Base-by-base conservation (phyloP, 2,329 filamentous ascomycete species). In the Xylaria sp. region DNA sequence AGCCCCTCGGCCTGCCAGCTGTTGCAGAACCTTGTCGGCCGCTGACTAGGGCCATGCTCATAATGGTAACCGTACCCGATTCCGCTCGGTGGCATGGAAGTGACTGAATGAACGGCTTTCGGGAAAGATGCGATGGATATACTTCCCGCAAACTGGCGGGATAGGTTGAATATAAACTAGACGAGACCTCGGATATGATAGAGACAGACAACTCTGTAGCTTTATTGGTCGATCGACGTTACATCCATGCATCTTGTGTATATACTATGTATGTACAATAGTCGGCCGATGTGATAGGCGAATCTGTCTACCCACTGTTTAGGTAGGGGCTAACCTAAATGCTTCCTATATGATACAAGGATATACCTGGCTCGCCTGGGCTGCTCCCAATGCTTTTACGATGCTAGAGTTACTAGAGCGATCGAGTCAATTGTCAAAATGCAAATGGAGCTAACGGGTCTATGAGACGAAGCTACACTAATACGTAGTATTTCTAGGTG, bases 21-120 rank as follows among this genome's bases (percentile, higher is more conserved):
- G 20, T 25, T 32, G 56, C 20, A 56, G 32, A 48, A 41, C 56
- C 57, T 55, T 60, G 60, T 39, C 39, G 23, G 55, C 23, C 30
- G 34, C 55, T 18, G 28, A 53, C 41, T 43, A 45, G 25, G 20
- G 0, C n/a, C 32, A 48, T 56, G 30, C 55, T 28, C 9, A 53
- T n/a, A 56, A 60, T 36, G 20, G 8, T 32, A 5, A 20, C 36
- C n/a, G 30, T 45, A 57, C 32, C 23, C 3, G n/a, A n/a, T 56
- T 56, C 10, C 10, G 13, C 28, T 45, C 18, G 7, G n/a, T 10
- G 32, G 25, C 12, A n/a, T 20, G 15, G 23, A 32, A 48, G 32
- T 18, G 15, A 39, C 9, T n/a, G 28, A 59, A n/a, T 45, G 45
- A 52, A 43, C 41, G n/a, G 12, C 13, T 41, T 18, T 5, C 4